A percentile compares a stretch with the other conserved stretches of the same genome.
Conservation (phyloP, 257 asterid species). For the Jacaranda copaia region DNA sequence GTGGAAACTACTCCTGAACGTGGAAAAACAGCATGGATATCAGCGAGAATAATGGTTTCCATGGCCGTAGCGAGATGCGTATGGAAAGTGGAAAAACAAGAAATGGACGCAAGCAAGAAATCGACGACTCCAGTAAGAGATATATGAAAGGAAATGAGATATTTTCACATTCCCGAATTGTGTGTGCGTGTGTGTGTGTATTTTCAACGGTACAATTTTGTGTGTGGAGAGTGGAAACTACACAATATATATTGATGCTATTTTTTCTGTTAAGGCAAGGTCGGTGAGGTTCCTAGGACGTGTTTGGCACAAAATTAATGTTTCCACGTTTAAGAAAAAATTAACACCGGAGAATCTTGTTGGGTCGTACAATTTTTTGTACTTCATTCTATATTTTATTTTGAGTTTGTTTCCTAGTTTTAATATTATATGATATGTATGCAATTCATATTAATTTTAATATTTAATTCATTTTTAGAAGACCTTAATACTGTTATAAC, state of each 20-base stretch:
- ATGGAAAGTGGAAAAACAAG: constrained; percentile 32
- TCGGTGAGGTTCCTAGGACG: background rate
- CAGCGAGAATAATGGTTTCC: constrained; percentile 50
- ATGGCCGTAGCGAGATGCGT: constrained; percentile 39
- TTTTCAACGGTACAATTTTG: constrained; percentile 13
- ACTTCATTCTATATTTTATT: too few species aligned
- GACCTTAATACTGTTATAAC: too few species aligned
- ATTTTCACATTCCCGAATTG: constrained; percentile 32
- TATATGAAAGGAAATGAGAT: constrained; percentile 34
- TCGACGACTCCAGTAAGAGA: constrained; percentile 27
- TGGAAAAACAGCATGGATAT: constrained; percentile 37
- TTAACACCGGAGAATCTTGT: too few species aligned
- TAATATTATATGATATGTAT: too few species aligned
- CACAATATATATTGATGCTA: background rate
- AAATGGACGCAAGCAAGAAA: background rate
- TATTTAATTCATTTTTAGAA: too few species aligned
- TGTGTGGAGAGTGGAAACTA: background rate
- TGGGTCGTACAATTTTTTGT: too few species aligned
- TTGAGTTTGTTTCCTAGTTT: too few species aligned
- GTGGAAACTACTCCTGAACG: constrained; percentile 35
- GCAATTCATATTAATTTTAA: too few species aligned
- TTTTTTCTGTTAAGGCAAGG: background rate
- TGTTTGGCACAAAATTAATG: constrained; percentile 23
- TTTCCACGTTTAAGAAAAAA: background rate
- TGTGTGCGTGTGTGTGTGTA: background rate